Conservation (phyloP, 2,329 filamentous ascomycete species). For the Epichloe uncinata region DNA sequence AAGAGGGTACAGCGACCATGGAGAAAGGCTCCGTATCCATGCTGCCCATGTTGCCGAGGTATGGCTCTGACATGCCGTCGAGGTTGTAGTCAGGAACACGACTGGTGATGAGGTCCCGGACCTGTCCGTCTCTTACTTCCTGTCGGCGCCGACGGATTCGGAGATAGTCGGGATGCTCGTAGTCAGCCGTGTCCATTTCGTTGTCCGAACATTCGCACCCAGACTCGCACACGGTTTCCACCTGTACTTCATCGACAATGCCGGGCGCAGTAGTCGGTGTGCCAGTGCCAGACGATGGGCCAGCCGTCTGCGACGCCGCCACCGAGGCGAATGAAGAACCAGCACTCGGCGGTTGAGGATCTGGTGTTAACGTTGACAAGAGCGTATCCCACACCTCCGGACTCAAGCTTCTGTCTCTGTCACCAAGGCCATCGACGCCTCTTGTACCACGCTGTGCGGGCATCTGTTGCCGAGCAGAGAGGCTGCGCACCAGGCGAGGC, state of each 20-base stretch:
- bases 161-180: slow-evolving; percentile 16
- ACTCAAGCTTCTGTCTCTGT: slow-evolving; percentile 72
- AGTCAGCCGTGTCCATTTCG: slow-evolving; percentile 39
- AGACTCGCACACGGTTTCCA: slow-evolving; percentile 35
- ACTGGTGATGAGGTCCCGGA: neutral
- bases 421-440: slow-evolving; percentile 60
- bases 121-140: neutral
- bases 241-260: slow-evolving; percentile 18
- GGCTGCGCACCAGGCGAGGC: neutral
- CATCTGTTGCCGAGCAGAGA: slow-evolving; percentile 1
- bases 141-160: slow-evolving; percentile 7
- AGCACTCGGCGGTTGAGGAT: slow-evolving; percentile 65
- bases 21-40: neutral
- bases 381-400: slow-evolving; percentile 73
- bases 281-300: slow-evolving; percentile 32
- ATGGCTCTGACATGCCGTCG: slow-evolving; percentile 8
- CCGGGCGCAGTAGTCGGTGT: slow-evolving; percentile 24
- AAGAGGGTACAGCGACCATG: neutral
- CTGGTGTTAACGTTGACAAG: slow-evolving; percentile 65
- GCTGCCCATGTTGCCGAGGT: neutral
- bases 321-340: slow-evolving; percentile 72
- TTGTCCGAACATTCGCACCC: slow-evolving; percentile 42
- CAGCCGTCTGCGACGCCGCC: slow-evolving; percentile 26
- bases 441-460: slow-evolving; percentile 3
- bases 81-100: slow-evolving; percentile 10